Base-by-base conservation (phyloP, 768 basidiomycete genomes). In the Daedalea quercina region DNA sequence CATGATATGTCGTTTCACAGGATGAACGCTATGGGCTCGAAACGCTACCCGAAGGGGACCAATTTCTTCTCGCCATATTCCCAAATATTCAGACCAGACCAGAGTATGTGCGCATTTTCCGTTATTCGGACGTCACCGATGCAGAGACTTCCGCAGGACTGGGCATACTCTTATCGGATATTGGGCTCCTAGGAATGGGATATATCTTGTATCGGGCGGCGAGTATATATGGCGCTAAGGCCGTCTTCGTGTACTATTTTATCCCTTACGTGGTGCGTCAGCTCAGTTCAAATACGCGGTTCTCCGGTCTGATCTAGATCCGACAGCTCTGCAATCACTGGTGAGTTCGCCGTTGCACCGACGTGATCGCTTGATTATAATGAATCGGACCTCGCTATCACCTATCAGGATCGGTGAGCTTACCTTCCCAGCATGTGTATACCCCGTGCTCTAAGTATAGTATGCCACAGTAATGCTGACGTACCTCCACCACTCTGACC, bases 31-130 rank as follows among this genome's bases (percentile, higher is more conserved):
- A 60, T 66, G 57, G 66, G 66, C 3, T 57, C 65, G 22, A 62
- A 60, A 26, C 54, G 54, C 47, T 65, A 67, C 40, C 63, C 65
- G 15, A 57, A 60, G 25, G 66, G 66, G 20, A 66, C 66, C 9
- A 67, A 67, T 49, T 65, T 65, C 53, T 65, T 67, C 50, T 59
- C 58, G 11, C 66, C 65, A 1, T 63, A 55, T 31, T 66, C 66
- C 2, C 42, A 58, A 2, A 46, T 67, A 3, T 67, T 65, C 28
- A 17, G 19, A 40, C 15, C 13, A 6, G 37, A 40, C 37, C 37
- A 40, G 17, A 20, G 24, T 44, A 22, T 25, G 44, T 6, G 3
- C 23, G 6, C 20, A 44, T 9, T 11, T 9, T 26, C 19, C 12
- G 7, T 44, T 20, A 7, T 7, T 20, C 11, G 37, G 8, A 40